These are phyloP conservation scores for Lachnellula hyalina DNA, from an alignment of 2,329 filamentous ascomycete genomes.

Conservation along the genomic window DNA sequence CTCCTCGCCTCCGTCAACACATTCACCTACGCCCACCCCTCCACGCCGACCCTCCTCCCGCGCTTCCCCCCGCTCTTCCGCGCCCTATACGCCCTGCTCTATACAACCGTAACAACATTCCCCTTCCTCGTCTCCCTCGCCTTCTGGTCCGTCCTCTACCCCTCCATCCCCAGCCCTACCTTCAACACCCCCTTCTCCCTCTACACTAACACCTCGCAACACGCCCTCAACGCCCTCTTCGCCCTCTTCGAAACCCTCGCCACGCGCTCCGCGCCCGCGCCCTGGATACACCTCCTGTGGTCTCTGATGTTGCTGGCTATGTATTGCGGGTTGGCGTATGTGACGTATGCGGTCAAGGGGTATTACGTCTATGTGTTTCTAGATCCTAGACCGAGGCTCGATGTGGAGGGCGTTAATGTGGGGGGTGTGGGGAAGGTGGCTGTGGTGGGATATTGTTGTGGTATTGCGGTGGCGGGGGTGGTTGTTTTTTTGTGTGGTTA, in stretches of 20 bases:
- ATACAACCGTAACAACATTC: constrained; percentile 56
- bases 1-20: constrained; percentile 64
- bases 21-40: constrained; percentile 54
- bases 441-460: constrained; percentile 25
- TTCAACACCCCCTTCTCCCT: constrained; percentile 45
- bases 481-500: constrained; percentile 22
- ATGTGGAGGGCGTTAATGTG: background rate
- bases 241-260: constrained; percentile 71
- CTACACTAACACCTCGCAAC: constrained; percentile 67
- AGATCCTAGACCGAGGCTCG: constrained; percentile 40
- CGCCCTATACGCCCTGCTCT: constrained; percentile 59
- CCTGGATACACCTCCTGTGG: constrained; percentile 61
- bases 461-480: constrained; percentile 24
- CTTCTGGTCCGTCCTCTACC: constrained; percentile 61
- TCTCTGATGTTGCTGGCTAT: constrained; percentile 64
- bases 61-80: constrained; percentile 57
- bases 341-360: constrained; percentile 63
- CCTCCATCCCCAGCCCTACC: constrained; percentile 36
- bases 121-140: constrained; percentile 67
- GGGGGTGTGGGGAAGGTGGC: constrained; percentile 7
- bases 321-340: constrained; percentile 69
- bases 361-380: constrained; percentile 78
- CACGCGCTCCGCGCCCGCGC: constrained; percentile 57
- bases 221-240: constrained; percentile 68
- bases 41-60: constrained; percentile 49